Base-by-base conservation (phyloP, 306 rosid species). In the Cucumis cinereus region DNA sequence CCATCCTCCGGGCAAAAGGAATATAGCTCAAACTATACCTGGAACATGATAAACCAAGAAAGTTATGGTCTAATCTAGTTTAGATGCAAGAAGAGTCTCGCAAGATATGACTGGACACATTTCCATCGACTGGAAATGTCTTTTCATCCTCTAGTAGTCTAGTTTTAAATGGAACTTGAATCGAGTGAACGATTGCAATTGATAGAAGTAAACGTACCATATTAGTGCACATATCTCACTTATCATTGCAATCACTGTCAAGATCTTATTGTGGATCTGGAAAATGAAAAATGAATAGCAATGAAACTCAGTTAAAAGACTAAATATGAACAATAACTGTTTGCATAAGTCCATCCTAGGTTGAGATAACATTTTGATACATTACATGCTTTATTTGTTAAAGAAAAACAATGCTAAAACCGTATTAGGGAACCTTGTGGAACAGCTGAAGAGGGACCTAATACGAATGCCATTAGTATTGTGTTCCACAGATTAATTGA, bases 1-100 rank as follows among this genome's bases (percentile, higher is more conserved):
- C 96, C 88, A 91, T 90, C 85, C 93, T 90, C 84, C 97, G 91
- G 75, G 99, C 99, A 85, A 94, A 94, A 40, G 99, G 97, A 78
- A 94, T 94, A 76, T 94, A 92, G 74, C 99, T 94, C 83, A 94
- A 74, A 77, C 96, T 88, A 81, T 94, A 94, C 99, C 99, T 94
- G 97, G 78, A 83, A 77, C 58, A 70, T 15, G 58, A 59, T 78
- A 23, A 23, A 20, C 71, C 78, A 74, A 84, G 50, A 30, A 12
- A 73, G 67, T 74, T 26, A 74, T 9, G 61, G 54, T 20, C 50
- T 10, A 19, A n/a, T 54, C 66, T 55, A 35, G 43, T 54, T 55
- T 10, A 36, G 26, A 74, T 36, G 19, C 63, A 19, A 74, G 53
- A 54, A 11, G 15, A 38, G 63, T 74, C 36, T 54, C 14, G 20